A percentile compares a stretch with the other conserved stretches of the same genome.
Evolutionary conservation across 1,284 basidiomycete genomes (phyloP).

Genomic region (Melanopsichium pennsylvanicum): DNA sequence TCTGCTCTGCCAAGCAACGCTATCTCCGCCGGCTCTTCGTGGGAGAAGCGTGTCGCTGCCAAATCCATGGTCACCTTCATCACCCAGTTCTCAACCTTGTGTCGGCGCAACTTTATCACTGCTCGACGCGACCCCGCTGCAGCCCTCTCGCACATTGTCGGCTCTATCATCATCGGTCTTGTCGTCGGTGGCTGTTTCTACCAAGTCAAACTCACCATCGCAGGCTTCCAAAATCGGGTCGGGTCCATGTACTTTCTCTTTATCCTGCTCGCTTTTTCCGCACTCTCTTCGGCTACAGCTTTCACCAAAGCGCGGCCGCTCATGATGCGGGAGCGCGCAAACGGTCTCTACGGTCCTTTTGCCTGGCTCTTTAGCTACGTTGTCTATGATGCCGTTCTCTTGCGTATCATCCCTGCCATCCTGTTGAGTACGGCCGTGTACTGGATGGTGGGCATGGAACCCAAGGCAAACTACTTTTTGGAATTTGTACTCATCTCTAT

Average conservation of each 20-base stretch:
- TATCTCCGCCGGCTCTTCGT: slow-evolving; percentile 17
- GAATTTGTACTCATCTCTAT: slow-evolving; percentile 52
- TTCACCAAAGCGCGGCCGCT: slow-evolving; percentile 35
- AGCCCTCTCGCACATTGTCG: slow-evolving; percentile 49
- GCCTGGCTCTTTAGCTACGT: slow-evolving; percentile 51
- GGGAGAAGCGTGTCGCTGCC: slow-evolving; percentile 16
- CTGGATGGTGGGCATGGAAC: slow-evolving; percentile 56
- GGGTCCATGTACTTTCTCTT: slow-evolving; percentile 57
- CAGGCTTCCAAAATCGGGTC: slow-evolving; percentile 55
- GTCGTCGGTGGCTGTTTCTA: slow-evolving; percentile 55
- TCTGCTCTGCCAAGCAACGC: not conserved
- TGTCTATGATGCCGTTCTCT: slow-evolving; percentile 45
- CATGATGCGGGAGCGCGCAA: slow-evolving; percentile 58
- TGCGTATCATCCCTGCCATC: slow-evolving; percentile 41
- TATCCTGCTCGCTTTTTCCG: slow-evolving; percentile 48
- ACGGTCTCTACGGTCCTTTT: slow-evolving; percentile 43
- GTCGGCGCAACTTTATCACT: slow-evolving; percentile 40
- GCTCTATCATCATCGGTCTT: slow-evolving; percentile 41
- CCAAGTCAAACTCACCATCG: slow-evolving; percentile 52
- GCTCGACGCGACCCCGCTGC: slow-evolving; percentile 43
- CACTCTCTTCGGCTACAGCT: slow-evolving; percentile 39
- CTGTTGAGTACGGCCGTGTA: slow-evolving; percentile 44
- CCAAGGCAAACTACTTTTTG: slow-evolving; percentile 45
- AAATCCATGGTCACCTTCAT: slow-evolving; percentile 44
- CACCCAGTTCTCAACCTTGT: slow-evolving; percentile 43